Evolutionary conservation across 2,329 filamentous ascomycete species (phyloP).

Genomic region (Aureobasidium sp.): DNA sequence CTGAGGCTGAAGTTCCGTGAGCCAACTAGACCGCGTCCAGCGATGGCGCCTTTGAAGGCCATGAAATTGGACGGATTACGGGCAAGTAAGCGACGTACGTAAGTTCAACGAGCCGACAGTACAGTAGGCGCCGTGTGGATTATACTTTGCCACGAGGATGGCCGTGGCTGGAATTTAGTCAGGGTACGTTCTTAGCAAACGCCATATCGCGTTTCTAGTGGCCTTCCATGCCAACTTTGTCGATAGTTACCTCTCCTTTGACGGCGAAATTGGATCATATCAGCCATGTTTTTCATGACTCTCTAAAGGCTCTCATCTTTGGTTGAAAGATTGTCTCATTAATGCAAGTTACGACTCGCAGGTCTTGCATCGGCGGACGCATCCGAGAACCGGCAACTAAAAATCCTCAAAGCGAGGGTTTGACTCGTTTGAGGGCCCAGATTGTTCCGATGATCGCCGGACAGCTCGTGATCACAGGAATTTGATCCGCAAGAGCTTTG

Average conservation of each 20-base stretch:
- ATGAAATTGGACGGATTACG: neutral
- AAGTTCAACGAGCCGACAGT: neutral
- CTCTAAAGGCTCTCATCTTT: neutral
- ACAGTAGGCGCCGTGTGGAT: neutral
- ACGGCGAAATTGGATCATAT: neutral
- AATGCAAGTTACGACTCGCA: neutral
- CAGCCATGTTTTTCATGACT: neutral
- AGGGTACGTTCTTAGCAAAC: neutral
- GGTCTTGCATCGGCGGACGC: neutral
- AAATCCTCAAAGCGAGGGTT: neutral
- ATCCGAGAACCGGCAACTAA: neutral
- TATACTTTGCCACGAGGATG: slow-evolving; percentile 8
- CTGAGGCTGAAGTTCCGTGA: neutral
- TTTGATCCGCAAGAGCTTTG: neutral
- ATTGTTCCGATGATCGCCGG: neutral
- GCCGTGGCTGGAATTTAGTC: neutral
- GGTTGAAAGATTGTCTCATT: neutral
- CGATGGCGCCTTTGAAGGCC: neutral
- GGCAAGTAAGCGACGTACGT: neutral
- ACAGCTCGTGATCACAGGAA: neutral
- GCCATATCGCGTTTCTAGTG: neutral
- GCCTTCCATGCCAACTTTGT: slow-evolving; percentile 7
- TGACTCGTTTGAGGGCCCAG: neutral
- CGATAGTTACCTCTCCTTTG: neutral
- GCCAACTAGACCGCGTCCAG: neutral